Base-by-base conservation (phyloP, 2,329 filamentous ascomycete genomes). In the Calcarisporium arbuscula region DNA sequence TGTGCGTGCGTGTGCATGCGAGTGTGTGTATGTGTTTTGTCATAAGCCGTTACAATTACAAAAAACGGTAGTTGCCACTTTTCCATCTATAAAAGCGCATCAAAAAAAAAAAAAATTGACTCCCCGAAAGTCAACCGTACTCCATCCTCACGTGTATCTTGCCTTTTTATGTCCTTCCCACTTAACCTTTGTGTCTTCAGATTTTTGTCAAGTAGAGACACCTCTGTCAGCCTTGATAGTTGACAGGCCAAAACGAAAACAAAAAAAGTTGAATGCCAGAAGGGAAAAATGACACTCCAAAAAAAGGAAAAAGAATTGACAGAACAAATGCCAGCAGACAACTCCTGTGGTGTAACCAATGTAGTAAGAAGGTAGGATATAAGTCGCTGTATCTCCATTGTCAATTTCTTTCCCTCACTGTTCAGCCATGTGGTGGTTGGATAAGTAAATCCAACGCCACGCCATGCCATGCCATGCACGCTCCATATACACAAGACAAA, bases 381-480 rank as follows among this genome's bases (percentile, higher is more conserved):
- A 40, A 39, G 46, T 45, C 40, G 45, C 44, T 44, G 42, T 44
- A 38, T 43, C 41, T n/a, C n/a, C n/a, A n/a, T n/a, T n/a, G n/a
- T n/a, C n/a, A n/a, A n/a, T n/a, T n/a, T n/a, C n/a, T n/a, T n/a
- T n/a, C n/a, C n/a, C n/a, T 47, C 43, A 39, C 47, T 52, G 41
- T 45, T 52, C 45, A 52, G 43, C 41, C 51, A 48, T 54, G 40
- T 52, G 47, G 37, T 46, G 47, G 44, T 48, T 51, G 45, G 44
- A 50, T 44, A 48, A 51, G 43, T 38, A 39, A 45, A 51, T 54
- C 49, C 51, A 59, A 60, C 57, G 56, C 57, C 54, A 40, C 38
- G 49, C 47, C 51, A 57, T 52, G 49, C 47, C 45, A 54, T 57
- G 53, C 53, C 45, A 58, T 53, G 51, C 53, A 47, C 55, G 58